phyloP scores from a whole-genome alignment of 2,329 filamentous ascomycete genomes.

The Cytospora piceae region DNA sequence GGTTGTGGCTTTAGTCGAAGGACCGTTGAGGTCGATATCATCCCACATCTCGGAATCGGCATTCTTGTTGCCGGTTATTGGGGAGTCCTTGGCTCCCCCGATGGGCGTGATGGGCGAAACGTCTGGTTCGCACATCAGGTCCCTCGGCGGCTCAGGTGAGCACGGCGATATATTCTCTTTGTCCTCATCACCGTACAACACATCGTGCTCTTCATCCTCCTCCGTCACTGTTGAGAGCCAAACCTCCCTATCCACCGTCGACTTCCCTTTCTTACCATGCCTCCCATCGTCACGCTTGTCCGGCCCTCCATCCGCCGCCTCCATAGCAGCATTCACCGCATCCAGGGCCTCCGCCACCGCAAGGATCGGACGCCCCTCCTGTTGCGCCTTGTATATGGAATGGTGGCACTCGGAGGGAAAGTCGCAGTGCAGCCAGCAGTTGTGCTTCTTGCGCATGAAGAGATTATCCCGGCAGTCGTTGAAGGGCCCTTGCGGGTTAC shows the following conservation, averaged over 20 bases:
- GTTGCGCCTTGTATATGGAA: slow-evolving; percentile 27
- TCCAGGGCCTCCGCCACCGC: slow-evolving; percentile 17
- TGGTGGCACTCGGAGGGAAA: slow-evolving; percentile 37
- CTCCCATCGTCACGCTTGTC: not conserved
- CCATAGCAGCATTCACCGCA: not conserved
- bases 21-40: not conserved
- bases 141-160: not conserved
- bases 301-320: not conserved
- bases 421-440: slow-evolving; percentile 38
- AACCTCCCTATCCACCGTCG: not conserved
- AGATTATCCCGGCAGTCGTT: slow-evolving; percentile 29
- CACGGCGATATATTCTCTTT: not conserved
- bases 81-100: too few relatives aligned
- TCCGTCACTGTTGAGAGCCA: not conserved
- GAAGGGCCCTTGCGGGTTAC: not conserved
- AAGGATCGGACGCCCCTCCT: slow-evolving; percentile 25
- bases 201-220: not conserved
- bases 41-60: not conserved
- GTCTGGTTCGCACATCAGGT: not conserved
- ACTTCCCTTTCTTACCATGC: not conserved
- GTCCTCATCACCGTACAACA: not conserved
- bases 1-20: not conserved
- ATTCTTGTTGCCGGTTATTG: not conserved
- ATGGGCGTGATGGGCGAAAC: not conserved
- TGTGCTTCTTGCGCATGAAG: slow-evolving; percentile 31